These are phyloP conservation scores for Acanthamoeba lenticulata DNA, from an alignment of 208 protist species.

Conservation along the genomic window DNA sequence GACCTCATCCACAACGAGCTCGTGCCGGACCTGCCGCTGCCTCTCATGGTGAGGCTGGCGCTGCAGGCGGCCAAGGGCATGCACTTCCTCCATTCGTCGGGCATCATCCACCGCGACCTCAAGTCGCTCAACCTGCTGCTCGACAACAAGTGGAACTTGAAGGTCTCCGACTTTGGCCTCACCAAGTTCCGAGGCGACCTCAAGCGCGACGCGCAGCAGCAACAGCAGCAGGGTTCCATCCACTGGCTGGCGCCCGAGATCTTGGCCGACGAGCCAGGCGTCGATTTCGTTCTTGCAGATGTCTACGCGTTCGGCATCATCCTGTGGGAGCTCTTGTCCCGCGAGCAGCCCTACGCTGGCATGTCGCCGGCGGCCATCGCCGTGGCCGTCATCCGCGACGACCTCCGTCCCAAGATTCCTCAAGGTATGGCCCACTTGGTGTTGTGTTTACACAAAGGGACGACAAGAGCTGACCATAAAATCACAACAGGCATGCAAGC, in stretches of 20 bases:
- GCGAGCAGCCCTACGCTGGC: not conserved
- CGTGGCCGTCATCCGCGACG: constrained; percentile 8
- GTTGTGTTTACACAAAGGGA: too few relatives aligned
- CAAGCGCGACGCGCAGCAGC: not conserved
- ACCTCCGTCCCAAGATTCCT: not conserved
- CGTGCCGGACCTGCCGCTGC: constrained; percentile 43
- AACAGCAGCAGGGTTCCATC: not conserved
- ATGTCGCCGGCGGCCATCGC: constrained; percentile 12
- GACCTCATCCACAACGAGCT: not conserved
- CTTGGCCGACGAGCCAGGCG: not conserved
- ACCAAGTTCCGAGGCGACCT: not conserved
- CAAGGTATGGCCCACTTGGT: too few relatives aligned
- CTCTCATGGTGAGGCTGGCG: not conserved
- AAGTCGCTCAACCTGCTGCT: constrained; percentile 81
- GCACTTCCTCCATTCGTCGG: constrained; percentile 64
- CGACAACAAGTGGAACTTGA: constrained; percentile 78
- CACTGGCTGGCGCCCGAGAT: constrained; percentile 12
- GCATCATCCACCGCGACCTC: constrained; percentile 71
- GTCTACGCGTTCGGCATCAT: constrained; percentile 55
- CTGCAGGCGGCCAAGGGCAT: constrained; percentile 54
- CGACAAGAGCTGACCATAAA: too few relatives aligned
- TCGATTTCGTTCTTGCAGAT: not conserved
- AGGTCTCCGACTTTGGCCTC: constrained; percentile 51
- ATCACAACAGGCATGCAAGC: not conserved
- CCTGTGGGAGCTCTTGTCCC: constrained; percentile 34